phyloP scores from a whole-genome alignment of 2,329 filamentous ascomycete genomes.

The Helotiales sp. region DNA sequence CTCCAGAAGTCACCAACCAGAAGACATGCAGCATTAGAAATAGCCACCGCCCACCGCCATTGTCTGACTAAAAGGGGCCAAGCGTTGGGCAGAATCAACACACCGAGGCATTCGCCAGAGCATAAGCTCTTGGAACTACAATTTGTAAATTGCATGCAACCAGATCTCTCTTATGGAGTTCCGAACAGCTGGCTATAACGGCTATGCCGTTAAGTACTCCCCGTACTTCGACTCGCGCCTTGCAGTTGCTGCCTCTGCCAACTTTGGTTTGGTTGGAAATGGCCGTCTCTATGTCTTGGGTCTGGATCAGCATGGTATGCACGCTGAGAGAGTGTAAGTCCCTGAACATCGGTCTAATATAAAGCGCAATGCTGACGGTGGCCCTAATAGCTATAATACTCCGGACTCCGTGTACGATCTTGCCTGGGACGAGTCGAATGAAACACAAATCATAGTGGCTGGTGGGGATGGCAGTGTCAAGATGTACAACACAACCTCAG shows the following conservation, averaged over 20 bases:
- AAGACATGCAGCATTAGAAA: no score
- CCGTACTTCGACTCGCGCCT: conserved; percentile 96
- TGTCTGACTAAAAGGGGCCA: no score
- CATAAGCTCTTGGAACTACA: no score
- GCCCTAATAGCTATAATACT: conserved; percentile 77
- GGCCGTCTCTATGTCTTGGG: conserved; percentile 84
- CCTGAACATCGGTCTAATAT: neutral
- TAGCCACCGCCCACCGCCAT: no score
- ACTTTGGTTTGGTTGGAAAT: conserved; percentile 97
- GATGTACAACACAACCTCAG: conserved; percentile 78
- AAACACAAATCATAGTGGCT: conserved; percentile 87
- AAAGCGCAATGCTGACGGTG: neutral
- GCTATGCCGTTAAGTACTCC: conserved; percentile 96
- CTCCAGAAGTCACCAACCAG: neutral
- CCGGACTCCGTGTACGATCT: conserved; percentile 96
- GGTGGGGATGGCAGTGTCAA: conserved; percentile 94
- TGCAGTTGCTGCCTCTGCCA: conserved; percentile 85
- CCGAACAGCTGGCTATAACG: conserved; percentile 90
- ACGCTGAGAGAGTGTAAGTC: conserved; percentile 75
- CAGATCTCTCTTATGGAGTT: conserved; percentile 64
- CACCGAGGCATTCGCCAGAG: no score
- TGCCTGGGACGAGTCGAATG: conserved; percentile 93
- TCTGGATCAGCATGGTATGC: conserved; percentile 79
- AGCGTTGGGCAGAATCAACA: no score
- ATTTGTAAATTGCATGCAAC: no score